Percentiles rank a stretch among this genome's conserved stretches.
Evolutionary conservation across 169 alveolate species (phyloP).

Genomic region (Cryptosporidium bovis): DNA sequence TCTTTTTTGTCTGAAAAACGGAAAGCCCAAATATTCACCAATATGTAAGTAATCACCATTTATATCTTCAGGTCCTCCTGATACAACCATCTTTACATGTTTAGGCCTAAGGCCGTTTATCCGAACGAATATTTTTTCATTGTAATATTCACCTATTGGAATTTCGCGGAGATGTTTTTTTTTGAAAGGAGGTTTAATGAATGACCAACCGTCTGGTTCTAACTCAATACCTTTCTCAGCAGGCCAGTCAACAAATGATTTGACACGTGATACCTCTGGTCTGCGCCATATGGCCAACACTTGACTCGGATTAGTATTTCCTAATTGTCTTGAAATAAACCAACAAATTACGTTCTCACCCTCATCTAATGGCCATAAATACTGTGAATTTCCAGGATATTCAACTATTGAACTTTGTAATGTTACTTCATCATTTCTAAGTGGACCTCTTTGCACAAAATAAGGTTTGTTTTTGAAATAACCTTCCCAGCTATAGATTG

Average conservation of each 20-base stretch:
- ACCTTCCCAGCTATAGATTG: slow-evolving; percentile 68
- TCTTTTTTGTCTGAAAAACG: slow-evolving; percentile 68
- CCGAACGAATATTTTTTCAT: slow-evolving; percentile 40
- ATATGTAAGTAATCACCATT: slow-evolving; percentile 67
- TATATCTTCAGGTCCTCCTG: slow-evolving; percentile 64
- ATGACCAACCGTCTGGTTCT: slow-evolving; percentile 74
- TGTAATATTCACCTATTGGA: slow-evolving; percentile 32
- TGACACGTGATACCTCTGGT: slow-evolving; percentile 40
- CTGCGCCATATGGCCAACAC: slow-evolving; percentile 52
- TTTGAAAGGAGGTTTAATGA: slow-evolving; percentile 52
- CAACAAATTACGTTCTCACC: slow-evolving; percentile 24
- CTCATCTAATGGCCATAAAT: slow-evolving; percentile 41
- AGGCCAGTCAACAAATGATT: slow-evolving; percentile 67
- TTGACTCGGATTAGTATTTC: slow-evolving; percentile 64
- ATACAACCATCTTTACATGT: slow-evolving; percentile 52
- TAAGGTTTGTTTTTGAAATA: slow-evolving; percentile 57
- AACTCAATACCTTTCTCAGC: slow-evolving; percentile 68
- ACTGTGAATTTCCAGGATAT: slow-evolving; percentile 51
- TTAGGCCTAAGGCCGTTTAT: slow-evolving; percentile 48
- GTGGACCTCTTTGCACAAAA: slow-evolving; percentile 67
- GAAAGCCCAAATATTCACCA: slow-evolving; percentile 69
- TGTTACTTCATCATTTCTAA: slow-evolving; percentile 48
- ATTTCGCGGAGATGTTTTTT: slow-evolving; percentile 38
- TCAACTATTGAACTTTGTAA: slow-evolving; percentile 63
- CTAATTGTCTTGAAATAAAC: slow-evolving; percentile 61